Percentiles rank a stretch among this genome's conserved stretches.
These are phyloP conservation scores for Lomentospora prolificans DNA, from an alignment of 2,329 filamentous ascomycete species.

Conservation along the genomic window DNA sequence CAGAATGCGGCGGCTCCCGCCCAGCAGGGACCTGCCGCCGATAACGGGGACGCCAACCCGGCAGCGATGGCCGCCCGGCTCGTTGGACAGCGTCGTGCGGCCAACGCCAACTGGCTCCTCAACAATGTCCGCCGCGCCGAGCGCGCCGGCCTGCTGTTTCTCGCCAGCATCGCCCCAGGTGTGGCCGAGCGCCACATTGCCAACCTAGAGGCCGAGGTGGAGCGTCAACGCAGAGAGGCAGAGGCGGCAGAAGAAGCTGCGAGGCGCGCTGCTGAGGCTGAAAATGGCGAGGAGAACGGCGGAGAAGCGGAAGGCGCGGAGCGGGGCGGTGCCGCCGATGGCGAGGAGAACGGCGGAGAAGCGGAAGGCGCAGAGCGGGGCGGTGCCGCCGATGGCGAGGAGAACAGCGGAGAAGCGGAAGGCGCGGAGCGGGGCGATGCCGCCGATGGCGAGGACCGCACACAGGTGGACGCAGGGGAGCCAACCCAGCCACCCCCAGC, in stretches of 20 bases:
- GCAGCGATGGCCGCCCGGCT: constrained; percentile 44
- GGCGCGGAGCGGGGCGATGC: constrained; percentile 15
- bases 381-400: constrained; percentile 9
- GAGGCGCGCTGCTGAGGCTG: constrained; percentile 16
- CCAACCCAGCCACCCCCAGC: not conserved
- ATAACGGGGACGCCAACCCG: constrained; percentile 15
- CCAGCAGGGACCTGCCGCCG: not conserved
- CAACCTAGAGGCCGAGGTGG: constrained; percentile 43
- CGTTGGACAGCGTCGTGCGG: constrained; percentile 33
- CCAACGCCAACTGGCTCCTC: constrained; percentile 38
- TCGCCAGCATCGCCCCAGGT: constrained; percentile 57
- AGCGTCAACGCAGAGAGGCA: constrained; percentile 32
- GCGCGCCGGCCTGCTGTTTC: constrained; percentile 50
- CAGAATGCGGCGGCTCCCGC: constrained; percentile 17
- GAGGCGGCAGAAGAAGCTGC: constrained; percentile 25
- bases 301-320: constrained; percentile 16
- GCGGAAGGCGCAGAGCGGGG: constrained; percentile 16
- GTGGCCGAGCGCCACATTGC: constrained; percentile 57
- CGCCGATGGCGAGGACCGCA: constrained; percentile 1
- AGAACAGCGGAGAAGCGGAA: constrained; percentile 14
- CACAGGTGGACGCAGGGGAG: not conserved
- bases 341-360: no score
- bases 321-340: constrained; percentile 13
- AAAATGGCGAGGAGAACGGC: no score
- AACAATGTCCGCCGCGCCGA: constrained; percentile 44